Evolutionary conservation across 495 filamentous ascomycete species (phyloP), one percentile per base, ranked within the genome.

Genomic region (Penicillium psychrofluorescens): DNA sequence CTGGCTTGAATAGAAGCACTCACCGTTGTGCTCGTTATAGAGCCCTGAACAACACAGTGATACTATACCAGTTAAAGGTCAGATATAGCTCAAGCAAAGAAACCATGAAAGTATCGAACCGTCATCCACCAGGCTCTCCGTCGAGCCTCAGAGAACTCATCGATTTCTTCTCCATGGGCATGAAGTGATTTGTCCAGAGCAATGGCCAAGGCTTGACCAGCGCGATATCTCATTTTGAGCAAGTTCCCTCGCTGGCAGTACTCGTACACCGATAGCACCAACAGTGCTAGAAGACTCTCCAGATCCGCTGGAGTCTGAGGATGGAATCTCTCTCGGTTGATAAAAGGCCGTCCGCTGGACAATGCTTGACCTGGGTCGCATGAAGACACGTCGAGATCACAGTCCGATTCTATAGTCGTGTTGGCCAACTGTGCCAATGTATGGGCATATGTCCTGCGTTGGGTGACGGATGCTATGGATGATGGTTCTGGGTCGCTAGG

Each of bases 201-300:
- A 38, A 75, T 60, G 12, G 72, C 67, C 45, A 80, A 55, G 13
- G 78, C 77, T 44, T 80, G 76, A 10, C 75, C 69, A 1, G 77
- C 72, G 40, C 77, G 72, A 44, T 73, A 77, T 35, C 73, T 66
- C 78, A 81, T 80, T 47, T 81, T 82, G 37, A 76, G 61, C 49
- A 81, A 56, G 59, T 82, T 82, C 0, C 78, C 78, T 27, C 78
- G 63, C 45, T 82, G 77, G 5, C 70, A 62, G 57, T 82, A 82
- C 53, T 82, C 78, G 46, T 81, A 82, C 5, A 75, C 66, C 32
- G 74, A 77, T 6, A 82, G 68, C 11, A 81, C 46, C 12, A 81
- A 53, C 27, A 80, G 63, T 11, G 78, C 75, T 15, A 82, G 65
- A 30, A 80, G 55, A 35, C 63, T 67, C 53, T 82, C 78, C 8